Evolutionary conservation across 306 rosid genomes (phyloP), one percentile per base, ranked within the genome.

Genomic region (Luffa acutangula): DNA sequence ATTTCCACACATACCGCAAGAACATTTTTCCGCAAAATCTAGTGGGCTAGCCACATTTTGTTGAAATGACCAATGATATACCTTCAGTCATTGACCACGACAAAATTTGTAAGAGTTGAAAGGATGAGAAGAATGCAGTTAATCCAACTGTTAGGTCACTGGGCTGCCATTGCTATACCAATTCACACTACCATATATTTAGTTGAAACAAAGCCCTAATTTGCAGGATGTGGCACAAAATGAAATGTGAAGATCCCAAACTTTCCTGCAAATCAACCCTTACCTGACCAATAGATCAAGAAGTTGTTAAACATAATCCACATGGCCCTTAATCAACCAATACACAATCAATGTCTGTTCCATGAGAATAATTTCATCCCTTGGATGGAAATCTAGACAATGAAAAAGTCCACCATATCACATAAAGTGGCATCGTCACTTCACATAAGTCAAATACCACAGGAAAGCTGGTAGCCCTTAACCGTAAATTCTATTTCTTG

Each of bases 161-260:
- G 9, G 64, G 60, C 54, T 46, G n/a, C 15, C 41, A 13, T 48
- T 73, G 45, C 21, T 37, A 63, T 9, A 56, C 71, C 33, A 79
- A 69, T 57, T 60, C 79, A 69, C 54, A 70, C 48, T 31, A 12
- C 76, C 69, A 46, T 7, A 77, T 65, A 72, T 31, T 67, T 51
- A 46, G 34, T 25, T 60, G 7, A 33, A 53, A 45, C 58, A 69
- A 73, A 72, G 51, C 59, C 67, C 85, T 84, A 82, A 46, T 18
- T 49, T 37, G 59, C 69, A 33, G 54, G 58, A 76, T 48, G 84
- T 37, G 49, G 84, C 82, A 72, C 74, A 75, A 75, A 70, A 79
- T 31, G 65, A 80, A 78, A 75, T 77, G 71, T 72, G 31, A 82
- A 81, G 69, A 75, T 81, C 80, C 81, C 78, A 58, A 36, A 69